Evolutionary conservation across 441 rosid species (phyloP).

Genomic region (Breynia disticha): DNA sequence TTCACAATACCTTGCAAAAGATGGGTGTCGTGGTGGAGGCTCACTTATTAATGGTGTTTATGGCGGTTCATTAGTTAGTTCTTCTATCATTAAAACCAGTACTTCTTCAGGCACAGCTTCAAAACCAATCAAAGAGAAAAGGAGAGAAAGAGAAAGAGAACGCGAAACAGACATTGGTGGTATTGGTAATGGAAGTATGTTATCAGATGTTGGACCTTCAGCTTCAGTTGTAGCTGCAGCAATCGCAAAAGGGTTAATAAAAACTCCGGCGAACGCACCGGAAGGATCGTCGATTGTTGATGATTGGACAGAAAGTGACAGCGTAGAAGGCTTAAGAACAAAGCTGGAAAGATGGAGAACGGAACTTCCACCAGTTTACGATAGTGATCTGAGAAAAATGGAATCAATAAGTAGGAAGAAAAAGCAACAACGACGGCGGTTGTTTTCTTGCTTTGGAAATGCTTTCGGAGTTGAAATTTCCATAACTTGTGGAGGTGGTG

Average conservation of each 20-base stretch:
- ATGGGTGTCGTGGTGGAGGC: neutral
- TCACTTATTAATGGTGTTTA: conserved; percentile 12
- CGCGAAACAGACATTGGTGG: neutral
- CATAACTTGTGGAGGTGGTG: conserved; percentile 62
- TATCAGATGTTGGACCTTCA: conserved; percentile 80
- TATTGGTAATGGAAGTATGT: conserved; percentile 34
- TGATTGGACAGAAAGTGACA: conserved; percentile 35
- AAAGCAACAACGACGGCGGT: conserved; percentile 17
- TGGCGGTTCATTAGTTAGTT: conserved; percentile 15
- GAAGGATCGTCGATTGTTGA: conserved; percentile 38
- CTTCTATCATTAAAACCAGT: neutral
- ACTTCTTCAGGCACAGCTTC: too few relatives aligned
- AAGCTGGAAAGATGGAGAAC: conserved; percentile 72
- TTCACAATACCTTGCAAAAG: neutral
- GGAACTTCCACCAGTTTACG: conserved; percentile 32
- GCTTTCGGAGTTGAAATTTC: conserved; percentile 71
- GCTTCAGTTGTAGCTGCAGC: conserved; percentile 94
- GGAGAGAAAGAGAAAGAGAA: conserved; percentile 2
- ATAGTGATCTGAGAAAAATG: conserved; percentile 10
- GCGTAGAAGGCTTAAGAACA: conserved; percentile 45
- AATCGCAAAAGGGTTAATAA: conserved; percentile 67
- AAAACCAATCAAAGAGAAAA: neutral
- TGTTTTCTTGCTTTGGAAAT: conserved; percentile 75
- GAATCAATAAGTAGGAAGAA: conserved; percentile 15
- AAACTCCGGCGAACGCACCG: conserved; percentile 24